Percentiles rank a stretch among this genome's conserved stretches.
Evolutionary conservation across 768 basidiomycete species (phyloP).

Genomic region (Cyclocybe cylindracea): DNA sequence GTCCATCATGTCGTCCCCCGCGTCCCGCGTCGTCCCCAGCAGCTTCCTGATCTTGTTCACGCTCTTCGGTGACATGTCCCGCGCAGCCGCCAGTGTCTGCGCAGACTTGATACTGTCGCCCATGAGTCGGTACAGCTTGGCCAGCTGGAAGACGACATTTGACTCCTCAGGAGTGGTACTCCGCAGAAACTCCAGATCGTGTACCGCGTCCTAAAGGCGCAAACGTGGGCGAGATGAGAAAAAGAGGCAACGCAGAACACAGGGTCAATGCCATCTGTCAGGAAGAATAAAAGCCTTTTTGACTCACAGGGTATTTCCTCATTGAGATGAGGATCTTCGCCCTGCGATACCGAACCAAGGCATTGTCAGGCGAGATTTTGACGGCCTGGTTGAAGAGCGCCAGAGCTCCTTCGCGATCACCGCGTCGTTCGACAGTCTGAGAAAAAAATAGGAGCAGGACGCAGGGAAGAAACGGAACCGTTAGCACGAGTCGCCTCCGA

Average conservation of each 20-base stretch:
- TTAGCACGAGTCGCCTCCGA: constrained; percentile 23
- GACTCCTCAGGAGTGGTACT: constrained; percentile 91
- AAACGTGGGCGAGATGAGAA: constrained; percentile 2
- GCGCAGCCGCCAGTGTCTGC: constrained; percentile 83
- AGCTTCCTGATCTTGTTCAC: constrained; percentile 80
- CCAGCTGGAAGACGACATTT: constrained; percentile 95
- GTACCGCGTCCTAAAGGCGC: constrained; percentile 66
- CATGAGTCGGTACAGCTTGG: constrained; percentile 83
- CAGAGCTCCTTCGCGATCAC: constrained; percentile 75
- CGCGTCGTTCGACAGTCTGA: constrained; percentile 88
- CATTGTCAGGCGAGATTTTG: constrained; percentile 79
- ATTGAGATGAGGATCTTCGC: constrained; percentile 88
- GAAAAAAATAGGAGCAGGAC: constrained; percentile 8
- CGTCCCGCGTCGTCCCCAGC: constrained; percentile 69
- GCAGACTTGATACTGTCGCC: constrained; percentile 81
- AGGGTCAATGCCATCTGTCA: constrained; percentile 13
- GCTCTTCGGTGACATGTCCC: constrained; percentile 93
- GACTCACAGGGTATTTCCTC: constrained; percentile 78
- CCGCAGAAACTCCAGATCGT: constrained; percentile 79
- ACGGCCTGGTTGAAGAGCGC: constrained; percentile 82
- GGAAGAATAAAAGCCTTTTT: constrained; percentile 7
- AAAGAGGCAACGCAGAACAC: neutral
- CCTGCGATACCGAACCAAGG: constrained; percentile 91
- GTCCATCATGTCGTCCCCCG: constrained; percentile 71
- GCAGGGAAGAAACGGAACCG: constrained; percentile 22